Conservation (phyloP, 2,329 filamentous ascomycete species). For the Lasiodiplodia theobromae region DNA sequence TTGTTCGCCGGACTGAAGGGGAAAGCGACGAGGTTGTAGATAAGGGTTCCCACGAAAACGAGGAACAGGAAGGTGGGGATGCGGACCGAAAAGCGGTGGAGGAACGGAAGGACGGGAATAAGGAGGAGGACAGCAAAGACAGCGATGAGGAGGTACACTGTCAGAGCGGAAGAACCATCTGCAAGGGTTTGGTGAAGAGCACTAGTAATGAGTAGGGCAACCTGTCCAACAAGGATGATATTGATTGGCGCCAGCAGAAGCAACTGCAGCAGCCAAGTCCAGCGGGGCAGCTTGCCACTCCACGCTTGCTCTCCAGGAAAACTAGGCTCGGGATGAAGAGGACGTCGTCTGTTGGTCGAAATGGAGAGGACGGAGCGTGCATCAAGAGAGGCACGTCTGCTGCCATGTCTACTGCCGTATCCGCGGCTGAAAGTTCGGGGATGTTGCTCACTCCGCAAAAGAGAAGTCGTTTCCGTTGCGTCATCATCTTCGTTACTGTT, state of each 20-base stretch:
- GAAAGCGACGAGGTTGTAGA: slow-evolving; percentile 87
- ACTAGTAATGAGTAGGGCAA: slow-evolving; percentile 74
- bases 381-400: slow-evolving; percentile 49
- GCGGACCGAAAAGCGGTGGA: slow-evolving; percentile 86
- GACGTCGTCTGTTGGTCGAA: slow-evolving; percentile 11
- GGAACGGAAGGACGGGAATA: slow-evolving; percentile 79
- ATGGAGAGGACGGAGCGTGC: slow-evolving; percentile 32
- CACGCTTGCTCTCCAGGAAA: slow-evolving; percentile 74
- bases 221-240: slow-evolving; percentile 77
- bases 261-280: slow-evolving; percentile 89
- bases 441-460: slow-evolving; percentile 57
- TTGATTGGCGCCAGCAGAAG: slow-evolving; percentile 79
- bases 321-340: slow-evolving; percentile 4
- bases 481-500: slow-evolving; percentile 44
- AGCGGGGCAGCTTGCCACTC: slow-evolving; percentile 79
- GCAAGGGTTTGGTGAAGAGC: slow-evolving; percentile 81
- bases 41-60: slow-evolving; percentile 75
- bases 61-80: slow-evolving; percentile 78
- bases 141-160: slow-evolving; percentile 75
- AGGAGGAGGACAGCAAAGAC: slow-evolving; percentile 74
- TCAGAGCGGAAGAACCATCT: slow-evolving; percentile 77
- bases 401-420: slow-evolving; percentile 51
- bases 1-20: slow-evolving; percentile 82
- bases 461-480: slow-evolving; percentile 63
- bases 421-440: slow-evolving; percentile 58